A percentile compares a stretch with the other conserved stretches of the same genome.
Evolutionary conservation across 345 rosid species (phyloP).

Genomic region (Raphanus sativus): DNA sequence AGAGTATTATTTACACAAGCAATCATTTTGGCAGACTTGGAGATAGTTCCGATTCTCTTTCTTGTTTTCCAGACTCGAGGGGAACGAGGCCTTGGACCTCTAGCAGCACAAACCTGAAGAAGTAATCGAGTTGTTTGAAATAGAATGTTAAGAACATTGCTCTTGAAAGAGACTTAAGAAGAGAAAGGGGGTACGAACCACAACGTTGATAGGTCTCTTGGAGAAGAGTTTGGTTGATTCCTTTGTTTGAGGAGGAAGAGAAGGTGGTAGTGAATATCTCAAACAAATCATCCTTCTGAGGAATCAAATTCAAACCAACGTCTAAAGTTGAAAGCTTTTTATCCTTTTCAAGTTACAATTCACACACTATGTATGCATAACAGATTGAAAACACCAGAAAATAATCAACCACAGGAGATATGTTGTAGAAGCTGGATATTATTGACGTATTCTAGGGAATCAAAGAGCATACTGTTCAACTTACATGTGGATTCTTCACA

Average conservation of each 20-base stretch:
- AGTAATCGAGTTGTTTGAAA: neutral
- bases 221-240: slow-evolving; percentile 39
- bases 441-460: neutral
- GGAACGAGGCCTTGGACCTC: slow-evolving; percentile 88
- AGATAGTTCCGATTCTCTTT: slow-evolving; percentile 70
- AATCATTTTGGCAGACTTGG: slow-evolving; percentile 77
- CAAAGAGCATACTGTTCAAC: neutral
- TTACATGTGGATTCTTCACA: slow-evolving; percentile 17
- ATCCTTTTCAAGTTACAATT: neutral
- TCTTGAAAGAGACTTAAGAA: neutral
- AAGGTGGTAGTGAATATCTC: slow-evolving; percentile 44
- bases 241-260: slow-evolving; percentile 45
- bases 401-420: neutral
- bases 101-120: slow-evolving; percentile 71
- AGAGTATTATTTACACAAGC: slow-evolving; percentile 47
- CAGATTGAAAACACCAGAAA: neutral
- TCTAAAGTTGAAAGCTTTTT: slow-evolving; percentile 2
- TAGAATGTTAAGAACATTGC: neutral
- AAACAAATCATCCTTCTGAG: slow-evolving; percentile 65
- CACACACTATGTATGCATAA: neutral
- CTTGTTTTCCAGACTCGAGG: slow-evolving; percentile 91
- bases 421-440: neutral
- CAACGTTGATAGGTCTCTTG: slow-evolving; percentile 38
- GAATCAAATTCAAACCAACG: neutral
- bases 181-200: slow-evolving; percentile 44